Percentiles rank a stretch among this genome's conserved stretches.
phyloP scores from a whole-genome alignment of 192 early-diverging fungal genomes.

The Coemansia sp. region DNA sequence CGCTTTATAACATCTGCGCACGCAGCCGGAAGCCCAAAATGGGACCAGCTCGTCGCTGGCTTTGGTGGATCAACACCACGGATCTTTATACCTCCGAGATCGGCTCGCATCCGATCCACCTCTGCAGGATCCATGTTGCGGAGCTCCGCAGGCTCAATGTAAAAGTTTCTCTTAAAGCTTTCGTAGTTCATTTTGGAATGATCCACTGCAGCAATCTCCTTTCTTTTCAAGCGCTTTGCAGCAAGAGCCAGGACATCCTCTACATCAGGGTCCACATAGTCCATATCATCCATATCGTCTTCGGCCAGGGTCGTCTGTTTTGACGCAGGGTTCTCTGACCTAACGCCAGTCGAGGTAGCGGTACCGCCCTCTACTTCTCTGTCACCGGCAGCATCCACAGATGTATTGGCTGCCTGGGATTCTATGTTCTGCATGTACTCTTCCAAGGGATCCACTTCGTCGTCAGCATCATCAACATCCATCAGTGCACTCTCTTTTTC shows the following conservation, averaged over 20 bases:
- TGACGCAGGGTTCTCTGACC: constrained; percentile 12
- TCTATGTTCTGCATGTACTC: constrained; percentile 87
- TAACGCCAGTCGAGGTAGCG: neutral
- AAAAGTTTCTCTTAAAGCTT: constrained; percentile 89
- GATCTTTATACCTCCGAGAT: constrained; percentile 92
- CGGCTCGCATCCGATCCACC: constrained; percentile 78
- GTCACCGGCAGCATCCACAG: neutral
- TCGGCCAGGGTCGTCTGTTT: constrained; percentile 41
- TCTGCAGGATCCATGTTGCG: constrained; percentile 77
- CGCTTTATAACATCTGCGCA: constrained; percentile 54
- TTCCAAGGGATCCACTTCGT: constrained; percentile 73
- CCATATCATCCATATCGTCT: constrained; percentile 57
- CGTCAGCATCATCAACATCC: constrained; percentile 46
- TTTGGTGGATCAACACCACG: constrained; percentile 90
- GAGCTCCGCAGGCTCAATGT: constrained; percentile 92
- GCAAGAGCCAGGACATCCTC: constrained; percentile 77
- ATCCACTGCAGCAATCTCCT: constrained; percentile 86
- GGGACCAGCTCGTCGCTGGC: constrained; percentile 91
- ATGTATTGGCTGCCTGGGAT: constrained; percentile 63
- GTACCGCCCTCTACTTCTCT: neutral
- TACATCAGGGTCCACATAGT: constrained; percentile 48
- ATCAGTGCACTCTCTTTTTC: constrained; percentile 8
- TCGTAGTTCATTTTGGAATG: constrained; percentile 86
- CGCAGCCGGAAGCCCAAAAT: constrained; percentile 88
- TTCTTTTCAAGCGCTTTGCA: constrained; percentile 85